Percentiles rank a stretch among this genome's conserved stretches.
Evolutionary conservation across 2,329 filamentous ascomycete genomes (phyloP).

Genomic region (Ustulina deusta): DNA sequence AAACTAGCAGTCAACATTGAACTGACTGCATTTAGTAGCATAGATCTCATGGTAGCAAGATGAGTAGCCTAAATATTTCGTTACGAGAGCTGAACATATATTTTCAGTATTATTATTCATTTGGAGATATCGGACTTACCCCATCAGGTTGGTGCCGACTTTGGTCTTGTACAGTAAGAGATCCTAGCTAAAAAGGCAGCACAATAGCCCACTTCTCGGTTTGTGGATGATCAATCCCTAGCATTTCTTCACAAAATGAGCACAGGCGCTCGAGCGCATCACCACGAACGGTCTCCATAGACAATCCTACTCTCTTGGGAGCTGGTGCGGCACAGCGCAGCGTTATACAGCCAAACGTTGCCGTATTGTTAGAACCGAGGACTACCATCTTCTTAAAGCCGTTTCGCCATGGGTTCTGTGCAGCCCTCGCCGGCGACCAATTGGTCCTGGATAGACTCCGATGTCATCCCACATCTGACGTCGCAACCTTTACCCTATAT

Average conservation of each 20-base stretch:
- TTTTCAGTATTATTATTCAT: background rate
- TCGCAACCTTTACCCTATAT: constrained; percentile 26
- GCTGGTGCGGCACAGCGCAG: background rate
- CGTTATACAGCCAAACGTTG: background rate
- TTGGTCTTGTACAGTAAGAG: background rate
- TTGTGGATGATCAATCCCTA: constrained; percentile 1
- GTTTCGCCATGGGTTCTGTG: constrained; percentile 16
- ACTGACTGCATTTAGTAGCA: constrained; percentile 7
- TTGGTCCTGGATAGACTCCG: constrained; percentile 31
- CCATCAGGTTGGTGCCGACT: constrained; percentile 28
- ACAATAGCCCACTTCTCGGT: constrained; percentile 12
- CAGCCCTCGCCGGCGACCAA: constrained; percentile 33
- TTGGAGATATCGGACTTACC: constrained; percentile 32
- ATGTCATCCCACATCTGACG: constrained; percentile 21
- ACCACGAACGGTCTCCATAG: background rate
- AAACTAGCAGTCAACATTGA: background rate
- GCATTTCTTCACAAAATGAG: background rate
- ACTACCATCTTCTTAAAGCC: background rate
- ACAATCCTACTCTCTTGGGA: constrained; percentile 3
- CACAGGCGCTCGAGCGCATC: background rate
- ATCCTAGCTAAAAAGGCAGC: constrained; percentile 6
- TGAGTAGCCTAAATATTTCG: background rate
- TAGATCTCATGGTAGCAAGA: background rate
- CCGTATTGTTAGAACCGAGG: background rate
- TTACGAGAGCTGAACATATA: background rate